Evolutionary conservation across 192 early-diverging fungal genomes (phyloP), one percentile per base, ranked within the genome.

Genomic region (Pilaira anomala): DNA sequence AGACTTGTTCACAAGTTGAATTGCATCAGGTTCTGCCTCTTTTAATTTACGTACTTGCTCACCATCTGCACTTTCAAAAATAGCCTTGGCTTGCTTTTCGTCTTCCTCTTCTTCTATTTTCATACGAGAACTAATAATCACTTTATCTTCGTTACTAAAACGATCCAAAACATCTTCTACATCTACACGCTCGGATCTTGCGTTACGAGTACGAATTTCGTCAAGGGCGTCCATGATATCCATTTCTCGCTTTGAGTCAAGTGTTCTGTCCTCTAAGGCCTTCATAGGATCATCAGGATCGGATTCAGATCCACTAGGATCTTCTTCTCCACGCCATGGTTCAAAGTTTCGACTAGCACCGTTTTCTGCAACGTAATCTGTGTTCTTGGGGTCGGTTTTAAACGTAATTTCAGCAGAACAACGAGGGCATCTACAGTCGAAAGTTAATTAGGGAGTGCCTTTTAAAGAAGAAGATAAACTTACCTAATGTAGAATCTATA

Each of bases 361-460:
- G 59, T 91, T 85, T 60, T 99, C 97, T 14, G 90, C 91, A 14
- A 93, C 78, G 63, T 99, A 99, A 76, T 98, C 95, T 2, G 91
- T 76, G 65, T 98, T 97, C 72, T 93, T 82, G 0, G 95, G 95
- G 67, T 98, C 96, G 2, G 97, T 99, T 67, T 96, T 96, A 81
- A 96, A 99, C 1, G 96, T 98, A 56, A 99, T 97, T 78, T 98
- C 96, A 0, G 91, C 91, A 0, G 91, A 86, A 72, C 97, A 99
- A n/a, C 86, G 80, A 18, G 96, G 94, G 62, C 97, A 99, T 41
- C 92, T 76, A 54, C 87, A 89, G 65, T 39, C 24, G 14, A 2
- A 19, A 21, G 40, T n/a, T n/a, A 33, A 28, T 39, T 16, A 16
- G 50, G 8, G 46, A 24, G 30, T 33, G 33, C 11, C 28, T 21